Evolutionary conservation across 1,284 basidiomycete species (phyloP).

Genomic region (Kalmanozyma brasiliensis): DNA sequence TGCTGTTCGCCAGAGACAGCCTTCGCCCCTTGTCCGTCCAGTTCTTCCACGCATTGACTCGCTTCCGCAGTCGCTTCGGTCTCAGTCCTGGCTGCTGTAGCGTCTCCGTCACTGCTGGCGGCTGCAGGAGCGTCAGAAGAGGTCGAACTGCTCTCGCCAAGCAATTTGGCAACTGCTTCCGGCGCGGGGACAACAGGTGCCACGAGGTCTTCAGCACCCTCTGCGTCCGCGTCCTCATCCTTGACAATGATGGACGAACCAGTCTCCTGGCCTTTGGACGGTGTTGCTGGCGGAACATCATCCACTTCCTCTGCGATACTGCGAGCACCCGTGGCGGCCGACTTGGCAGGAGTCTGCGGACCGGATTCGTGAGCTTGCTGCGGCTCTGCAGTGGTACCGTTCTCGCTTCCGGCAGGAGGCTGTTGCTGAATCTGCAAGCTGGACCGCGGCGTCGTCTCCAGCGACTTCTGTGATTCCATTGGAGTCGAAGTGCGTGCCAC

Average conservation of each 20-base stretch:
- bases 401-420: background rate
- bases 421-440: conserved; percentile 31
- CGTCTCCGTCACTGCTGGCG: background rate
- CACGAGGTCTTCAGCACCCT: conserved; percentile 32
- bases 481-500: conserved; percentile 14
- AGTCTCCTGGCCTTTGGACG: conserved; percentile 20
- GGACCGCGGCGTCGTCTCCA: conserved; percentile 32
- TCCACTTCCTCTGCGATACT: conserved; percentile 36
- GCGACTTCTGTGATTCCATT: conserved; percentile 9
- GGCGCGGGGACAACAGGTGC: conserved; percentile 33
- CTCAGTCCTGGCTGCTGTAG: background rate
- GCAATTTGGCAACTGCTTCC: conserved; percentile 16
- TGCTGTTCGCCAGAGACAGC: background rate
- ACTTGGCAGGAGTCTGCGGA: conserved; percentile 7
- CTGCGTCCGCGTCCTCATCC: conserved; percentile 17
- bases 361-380: background rate
- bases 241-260: conserved; percentile 4
- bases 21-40: background rate
- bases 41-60: background rate
- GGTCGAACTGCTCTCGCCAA: conserved; percentile 6
- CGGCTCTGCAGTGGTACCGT: background rate
- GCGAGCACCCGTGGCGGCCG: conserved; percentile 6
- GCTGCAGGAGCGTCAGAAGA: conserved; percentile 7
- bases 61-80: background rate
- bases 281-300: conserved; percentile 30